Conservation (phyloP, 805 yeast species). For the Cyberlindnera bimundalis region DNA sequence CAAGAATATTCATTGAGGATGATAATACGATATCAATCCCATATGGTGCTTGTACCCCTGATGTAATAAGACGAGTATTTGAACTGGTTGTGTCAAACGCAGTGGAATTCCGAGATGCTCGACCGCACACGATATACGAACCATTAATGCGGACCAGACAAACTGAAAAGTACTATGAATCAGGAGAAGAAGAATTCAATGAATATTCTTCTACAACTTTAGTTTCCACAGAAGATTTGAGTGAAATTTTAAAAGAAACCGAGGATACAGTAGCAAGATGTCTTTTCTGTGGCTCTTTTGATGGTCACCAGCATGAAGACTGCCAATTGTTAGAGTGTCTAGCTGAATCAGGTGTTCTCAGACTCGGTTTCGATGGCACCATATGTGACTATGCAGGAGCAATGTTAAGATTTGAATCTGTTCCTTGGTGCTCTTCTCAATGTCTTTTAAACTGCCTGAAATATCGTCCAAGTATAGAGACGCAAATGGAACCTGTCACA, state of each 20-base stretch:
- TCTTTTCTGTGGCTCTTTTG: constrained; percentile 9
- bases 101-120: neutral
- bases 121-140: neutral
- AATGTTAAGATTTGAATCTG: constrained; percentile 6
- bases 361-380: constrained; percentile 6
- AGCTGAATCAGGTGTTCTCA: constrained; percentile 4
- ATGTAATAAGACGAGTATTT: constrained; percentile 6
- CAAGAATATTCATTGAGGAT: neutral
- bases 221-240: neutral
- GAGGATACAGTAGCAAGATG: neutral
- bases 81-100: constrained; percentile 4
- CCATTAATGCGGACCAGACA: too few relatives aligned
- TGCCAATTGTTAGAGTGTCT: constrained; percentile 11
- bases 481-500: neutral
- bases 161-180: too few relatives aligned
- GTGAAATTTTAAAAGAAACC: neutral
- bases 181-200: too few relatives aligned
- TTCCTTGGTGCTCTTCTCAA: constrained; percentile 11
- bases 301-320: constrained; percentile 8
- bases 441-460: constrained; percentile 1
- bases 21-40: constrained; percentile 7
- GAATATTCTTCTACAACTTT: constrained; percentile 1
- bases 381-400: constrained; percentile 5
- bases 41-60: constrained; percentile 7
- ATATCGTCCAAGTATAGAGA: constrained; percentile 1